Evolutionary conservation across 768 basidiomycete species (phyloP).

Genomic region (Suillus sp.): DNA sequence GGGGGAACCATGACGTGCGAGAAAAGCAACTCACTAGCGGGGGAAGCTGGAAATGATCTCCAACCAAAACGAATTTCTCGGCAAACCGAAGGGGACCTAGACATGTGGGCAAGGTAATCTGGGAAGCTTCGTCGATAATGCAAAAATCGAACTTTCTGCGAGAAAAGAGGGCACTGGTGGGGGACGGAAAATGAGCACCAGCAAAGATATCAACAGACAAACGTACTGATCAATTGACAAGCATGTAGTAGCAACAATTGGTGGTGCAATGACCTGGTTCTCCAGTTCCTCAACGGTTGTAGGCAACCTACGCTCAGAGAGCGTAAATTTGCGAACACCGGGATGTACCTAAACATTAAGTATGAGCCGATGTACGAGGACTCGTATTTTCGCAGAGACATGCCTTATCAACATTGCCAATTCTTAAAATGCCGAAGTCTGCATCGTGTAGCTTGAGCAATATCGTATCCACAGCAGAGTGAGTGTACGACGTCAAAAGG

Average conservation of each 20-base stretch:
- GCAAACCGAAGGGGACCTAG: slow-evolving; percentile 91
- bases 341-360: slow-evolving; percentile 69
- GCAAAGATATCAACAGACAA: slow-evolving; percentile 3
- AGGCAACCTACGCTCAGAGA: slow-evolving; percentile 55
- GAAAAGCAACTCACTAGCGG: slow-evolving; percentile 64
- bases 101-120: slow-evolving; percentile 95
- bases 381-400: not conserved
- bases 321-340: slow-evolving; percentile 69
- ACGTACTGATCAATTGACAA: slow-evolving; percentile 92
- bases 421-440: slow-evolving; percentile 74
- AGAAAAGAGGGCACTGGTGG: slow-evolving; percentile 74
- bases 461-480: slow-evolving; percentile 98
- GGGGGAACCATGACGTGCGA: not conserved
- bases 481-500: slow-evolving; percentile 90
- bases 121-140: slow-evolving; percentile 97
- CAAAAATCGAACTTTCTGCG: slow-evolving; percentile 92
- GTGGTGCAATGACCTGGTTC: slow-evolving; percentile 79
- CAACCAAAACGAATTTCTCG: slow-evolving; percentile 90
- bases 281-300: slow-evolving; percentile 83
- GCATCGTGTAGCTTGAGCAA: slow-evolving; percentile 73
- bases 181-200: slow-evolving; percentile 11
- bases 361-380: not conserved
- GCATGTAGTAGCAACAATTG: slow-evolving; percentile 95
- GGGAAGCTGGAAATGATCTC: slow-evolving; percentile 96
- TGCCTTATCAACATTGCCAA: slow-evolving; percentile 94